Percentiles rank a stretch among this genome's conserved stretches.
These are phyloP conservation scores for Suzukiozyma palmioleophila DNA, from an alignment of 1,139 yeast species.

Conservation along the genomic window DNA sequence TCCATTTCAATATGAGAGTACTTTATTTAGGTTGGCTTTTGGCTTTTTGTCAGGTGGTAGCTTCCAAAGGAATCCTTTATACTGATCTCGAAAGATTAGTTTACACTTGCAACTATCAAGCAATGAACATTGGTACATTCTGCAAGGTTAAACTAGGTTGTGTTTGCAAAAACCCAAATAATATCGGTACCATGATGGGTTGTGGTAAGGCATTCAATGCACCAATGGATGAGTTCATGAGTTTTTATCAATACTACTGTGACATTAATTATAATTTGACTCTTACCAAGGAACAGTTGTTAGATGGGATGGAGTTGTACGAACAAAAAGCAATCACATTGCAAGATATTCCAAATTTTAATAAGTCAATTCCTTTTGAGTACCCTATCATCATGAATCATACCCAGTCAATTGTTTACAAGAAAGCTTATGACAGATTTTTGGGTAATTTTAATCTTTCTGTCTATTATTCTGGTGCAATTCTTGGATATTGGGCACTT, in stretches of 20 bases:
- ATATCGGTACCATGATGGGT: constrained; percentile 16
- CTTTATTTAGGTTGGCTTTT: not conserved
- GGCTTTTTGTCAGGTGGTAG: constrained; percentile 1
- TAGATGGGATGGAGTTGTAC: constrained; percentile 15
- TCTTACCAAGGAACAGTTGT: constrained; percentile 14
- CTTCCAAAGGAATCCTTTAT: not conserved
- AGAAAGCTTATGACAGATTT: constrained; percentile 21
- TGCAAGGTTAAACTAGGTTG: constrained; percentile 11
- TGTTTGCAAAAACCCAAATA: constrained; percentile 11
- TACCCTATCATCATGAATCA: constrained; percentile 20
- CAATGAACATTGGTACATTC: constrained; percentile 12
- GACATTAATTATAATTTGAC: constrained; percentile 7
- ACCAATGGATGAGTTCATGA: constrained; percentile 2
- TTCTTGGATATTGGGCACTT: constrained; percentile 47
- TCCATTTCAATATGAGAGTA: not conserved
- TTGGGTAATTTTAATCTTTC: constrained; percentile 36
- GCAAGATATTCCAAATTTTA: constrained; percentile 19
- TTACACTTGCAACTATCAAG: constrained; percentile 17
- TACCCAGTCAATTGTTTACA: constrained; percentile 11
- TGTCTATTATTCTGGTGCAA: constrained; percentile 44
- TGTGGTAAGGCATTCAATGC: constrained; percentile 7
- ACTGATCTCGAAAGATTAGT: not conserved
- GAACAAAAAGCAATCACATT: constrained; percentile 15
- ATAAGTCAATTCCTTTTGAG: constrained; percentile 15
- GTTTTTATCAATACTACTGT: constrained; percentile 8